Conservation (phyloP, 192 early-diverging fungal species). For the Entomortierella chlamydospora region DNA sequence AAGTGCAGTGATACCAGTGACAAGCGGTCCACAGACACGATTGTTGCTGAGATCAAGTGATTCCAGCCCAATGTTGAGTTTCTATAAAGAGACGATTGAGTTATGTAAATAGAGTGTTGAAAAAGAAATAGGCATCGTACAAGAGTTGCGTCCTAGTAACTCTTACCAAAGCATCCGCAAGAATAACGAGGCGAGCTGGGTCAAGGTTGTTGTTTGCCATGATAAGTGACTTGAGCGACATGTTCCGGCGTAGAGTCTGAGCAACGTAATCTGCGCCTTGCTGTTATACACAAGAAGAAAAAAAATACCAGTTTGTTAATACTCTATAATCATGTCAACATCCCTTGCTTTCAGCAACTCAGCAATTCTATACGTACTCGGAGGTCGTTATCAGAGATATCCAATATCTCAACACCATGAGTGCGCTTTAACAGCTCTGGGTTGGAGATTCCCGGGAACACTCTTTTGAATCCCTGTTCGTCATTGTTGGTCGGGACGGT, state of each 20-base stretch:
- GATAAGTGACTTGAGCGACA: slow-evolving; percentile 56
- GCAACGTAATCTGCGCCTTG: slow-evolving; percentile 67
- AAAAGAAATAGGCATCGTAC: background rate
- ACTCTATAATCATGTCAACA: background rate
- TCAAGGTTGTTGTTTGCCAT: slow-evolving; percentile 65
- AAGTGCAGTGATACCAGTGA: slow-evolving; percentile 50
- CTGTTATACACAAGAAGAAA: slow-evolving; percentile 4
- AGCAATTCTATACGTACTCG: slow-evolving; percentile 23
- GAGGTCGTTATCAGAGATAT: slow-evolving; percentile 60
- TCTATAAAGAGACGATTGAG: slow-evolving; percentile 27
- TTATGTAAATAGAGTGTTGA: background rate
- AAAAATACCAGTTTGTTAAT: background rate
- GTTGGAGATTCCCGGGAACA: slow-evolving; percentile 44
- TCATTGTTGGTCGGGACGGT: slow-evolving; percentile 45
- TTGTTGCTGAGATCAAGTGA: slow-evolving; percentile 58
- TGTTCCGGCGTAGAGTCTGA: slow-evolving; percentile 65
- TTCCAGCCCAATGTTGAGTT: slow-evolving; percentile 61
- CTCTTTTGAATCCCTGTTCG: slow-evolving; percentile 48
- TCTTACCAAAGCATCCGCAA: slow-evolving; percentile 68
- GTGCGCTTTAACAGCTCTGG: slow-evolving; percentile 46
- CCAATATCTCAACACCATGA: slow-evolving; percentile 53
- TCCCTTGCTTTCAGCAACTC: no score
- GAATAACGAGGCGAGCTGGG: slow-evolving; percentile 49
- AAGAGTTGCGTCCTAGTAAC: background rate
- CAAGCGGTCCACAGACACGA: slow-evolving; percentile 43